Base-by-base conservation (phyloP, 2,329 filamentous ascomycete genomes). In the Fusarium cicatricum region DNA sequence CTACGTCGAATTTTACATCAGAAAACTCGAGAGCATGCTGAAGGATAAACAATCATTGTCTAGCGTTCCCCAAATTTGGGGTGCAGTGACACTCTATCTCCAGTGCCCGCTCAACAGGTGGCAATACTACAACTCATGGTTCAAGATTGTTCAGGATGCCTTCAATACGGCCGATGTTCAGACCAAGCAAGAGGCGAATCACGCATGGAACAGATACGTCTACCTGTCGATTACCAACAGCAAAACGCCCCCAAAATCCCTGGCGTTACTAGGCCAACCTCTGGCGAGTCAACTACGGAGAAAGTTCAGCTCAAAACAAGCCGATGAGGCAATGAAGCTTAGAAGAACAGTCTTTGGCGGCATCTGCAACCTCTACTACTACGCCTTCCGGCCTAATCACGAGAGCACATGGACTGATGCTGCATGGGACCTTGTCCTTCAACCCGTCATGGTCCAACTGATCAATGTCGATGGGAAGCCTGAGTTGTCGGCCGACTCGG, bases 61-160 rank as follows among this genome's bases (percentile, higher is more conserved):
- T 0, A 80, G 85, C 33, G 92, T 96, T 1, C 93, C 95, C 6
- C 90, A 92, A 62, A 91, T 98, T 17, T 98, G 94, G 94, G 90
- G 90, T 54, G 85, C 92, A 31, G 80, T 96, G 3, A 85, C 94
- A 7, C 81, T 97, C 2, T 86, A 97, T 50, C 79, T 97, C 41
- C 86, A 90, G 76, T 86, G 76, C 74, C 86, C 72, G 62, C 80
- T 79, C 69, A 86, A 78, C 62, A 87, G 71, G 77, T 98, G 94
- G 90, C 81, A 88, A 28, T 85, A 90, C 68, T 86, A 92, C 59
- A 83, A 81, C 23, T 80, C 84, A 6, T 97, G 92, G 90, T 79
- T 97, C 8, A 82, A 83, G 28, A 82, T 97, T 10, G 88, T 96
- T 15, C 90, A 97, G 67, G 82, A 82, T 58, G 95, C 91, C 68